Evolutionary conservation across 345 rosid genomes (phyloP), one percentile per base, ranked within the genome.

Genomic region (Geranium rotundifolium): DNA sequence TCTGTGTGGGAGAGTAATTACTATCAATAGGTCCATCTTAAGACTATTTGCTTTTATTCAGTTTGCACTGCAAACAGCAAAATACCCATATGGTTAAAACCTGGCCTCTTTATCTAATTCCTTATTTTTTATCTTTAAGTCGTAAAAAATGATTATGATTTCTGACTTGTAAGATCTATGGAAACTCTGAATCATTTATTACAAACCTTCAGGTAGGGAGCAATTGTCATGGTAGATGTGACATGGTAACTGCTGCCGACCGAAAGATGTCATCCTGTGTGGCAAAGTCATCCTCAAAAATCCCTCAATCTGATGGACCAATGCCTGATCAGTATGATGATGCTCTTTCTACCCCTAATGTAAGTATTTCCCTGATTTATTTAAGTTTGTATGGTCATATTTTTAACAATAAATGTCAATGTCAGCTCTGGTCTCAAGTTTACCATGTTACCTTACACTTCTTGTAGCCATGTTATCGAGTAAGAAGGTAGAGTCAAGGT

Each of bases 251-350:
- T 20, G 10, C 52, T 54, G 71, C 66, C 60, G 65, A 68, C 64
- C 66, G 64, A 63, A 65, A 64, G 71, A 71, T 58, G 23, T 18
- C 58, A 29, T 57, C 75, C 17, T 56, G 52, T 29, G 56, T 60
- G 17, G 54, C 65, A 1, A 71, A 68, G 63, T 67, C 79, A 39
- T 70, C 79, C 41, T 66, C 59, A 15, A 87, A 79, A 76, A 85
- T 93, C 49, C 90, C 97, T 65, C 99, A 93, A 76, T 72, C 75
- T 66, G 99, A 93, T 83, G 99, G 99, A 61, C 95, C 96, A 55
- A 79, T 78, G 60, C 97, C 99, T 64, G 99, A 87, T 76, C 91
- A 95, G 17, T 93, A 87, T 73, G 97, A 93, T 62, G 95, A 92
- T 56, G 79, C 75, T 76, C 81, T 89, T 68, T 89, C 99, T 46